Evolutionary conservation across 768 basidiomycete species (phyloP), one percentile per base, ranked within the genome.

Genomic region (Mycena amicta): DNA sequence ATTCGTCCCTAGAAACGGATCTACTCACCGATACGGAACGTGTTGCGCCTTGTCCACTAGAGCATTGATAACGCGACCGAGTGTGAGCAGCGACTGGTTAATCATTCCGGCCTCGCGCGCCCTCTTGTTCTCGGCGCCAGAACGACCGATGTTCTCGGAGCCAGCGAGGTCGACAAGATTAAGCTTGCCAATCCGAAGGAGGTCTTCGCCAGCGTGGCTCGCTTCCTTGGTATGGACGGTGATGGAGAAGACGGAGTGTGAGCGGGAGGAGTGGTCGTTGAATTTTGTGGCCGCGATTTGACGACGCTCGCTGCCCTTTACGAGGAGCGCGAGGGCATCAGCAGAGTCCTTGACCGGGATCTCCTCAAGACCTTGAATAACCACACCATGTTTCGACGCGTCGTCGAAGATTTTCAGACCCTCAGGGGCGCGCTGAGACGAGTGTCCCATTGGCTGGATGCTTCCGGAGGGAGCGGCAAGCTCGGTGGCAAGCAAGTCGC

Each of bases 21-120:
- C 15, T 33, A 49, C 12, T 4, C 13, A 92, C 92, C 95, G 86
- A 71, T 98, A 99, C 5, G 97, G 97, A 45, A 98, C 89, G 70
- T 98, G 97, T 28, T 87, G 80, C 0, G 92, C 88, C 64, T 85
- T 89, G 66, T 98, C 95, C 53, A 98, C 97, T 43, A 99, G 82
- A 11, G 92, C 92, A 62, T 95, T 97, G 66, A 99, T 98, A 33
- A 98, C 97, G 29, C 97, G 80, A 0, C 97, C 97, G 15, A 99
- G 85, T n/a, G 97, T 98, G 2, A 99, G 79, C 50, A 99, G 78
- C 68, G 93, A 95, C 74, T 97, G 93, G 68, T 98, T 99, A 72
- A 99, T 98, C 91, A 95, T 97, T 12, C 97, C 97, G 1, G 97
- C 97, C 70, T 99, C 97, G 63, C 93, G 82, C 13, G 97, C 97